Base-by-base conservation (phyloP, 148 eudicot species). In the Nyssa sinensis region DNA sequence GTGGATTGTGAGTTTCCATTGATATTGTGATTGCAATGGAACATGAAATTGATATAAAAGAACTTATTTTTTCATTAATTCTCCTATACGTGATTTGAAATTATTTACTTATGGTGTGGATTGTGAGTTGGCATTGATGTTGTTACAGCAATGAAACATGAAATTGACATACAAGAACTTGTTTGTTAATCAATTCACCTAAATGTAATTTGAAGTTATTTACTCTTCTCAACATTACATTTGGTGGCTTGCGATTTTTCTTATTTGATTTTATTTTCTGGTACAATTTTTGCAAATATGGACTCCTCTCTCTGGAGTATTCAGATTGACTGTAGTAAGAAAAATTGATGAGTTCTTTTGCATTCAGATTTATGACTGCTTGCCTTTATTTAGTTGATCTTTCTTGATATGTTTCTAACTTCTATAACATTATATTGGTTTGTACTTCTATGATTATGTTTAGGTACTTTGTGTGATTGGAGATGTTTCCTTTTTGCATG, bases 401-500 rank as follows among this genome's bases (percentile, higher is more conserved):
- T 59, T 25, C 65, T 35, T 47, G 35, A 31, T 61, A 60, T 61
- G 41, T 31, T 61, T 10, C 0, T 37, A 21, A 37, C 28, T 55
- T 60, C 60, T 55, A 29, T 33, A 29, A 16, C 14, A 27, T 65
- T 35, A 25, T 37, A 69, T 29, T 63, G 70, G 59, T 63, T 64
- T 35, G 2, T 61, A 47, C 8, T 67, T 69, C 31, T 66, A 12
- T 73, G 69, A 59, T 73, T 62, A 23, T 69, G 69, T 69, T 75
- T 81, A 95, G 99, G 94, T 93, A 58, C 75, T 93, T 70, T 84
- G 92, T 81, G 82, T 95, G 68, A 62, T 95, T 53, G 99, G 99
- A 74, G 99, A 95, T 84, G 79, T 95, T 76, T 95, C 99, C 41
- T 88, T 95, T 81, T 90, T 95, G 72, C 88, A 95, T 81, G 99